These are phyloP conservation scores for Alternaria consortialis DNA, from an alignment of 2,329 filamentous ascomycete genomes.

Conservation along the genomic window DNA sequence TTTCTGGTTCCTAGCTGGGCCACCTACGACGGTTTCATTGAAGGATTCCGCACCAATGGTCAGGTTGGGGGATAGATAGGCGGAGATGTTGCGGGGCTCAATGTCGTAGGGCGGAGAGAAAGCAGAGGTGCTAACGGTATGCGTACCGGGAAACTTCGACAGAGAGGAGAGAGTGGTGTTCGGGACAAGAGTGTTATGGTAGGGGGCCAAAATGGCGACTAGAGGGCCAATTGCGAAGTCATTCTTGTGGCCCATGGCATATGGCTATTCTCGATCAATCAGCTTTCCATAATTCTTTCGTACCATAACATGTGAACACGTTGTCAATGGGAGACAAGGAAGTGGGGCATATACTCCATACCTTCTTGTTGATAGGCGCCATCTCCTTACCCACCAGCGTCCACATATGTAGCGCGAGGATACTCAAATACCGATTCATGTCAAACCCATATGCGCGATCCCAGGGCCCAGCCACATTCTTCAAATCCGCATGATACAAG, in stretches of 20 bases:
- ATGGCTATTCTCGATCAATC: constrained; percentile 45
- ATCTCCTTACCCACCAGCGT: constrained; percentile 61
- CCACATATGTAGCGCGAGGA: constrained; percentile 69
- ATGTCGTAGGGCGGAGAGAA: constrained; percentile 68
- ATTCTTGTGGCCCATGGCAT: constrained; percentile 66
- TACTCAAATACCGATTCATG: constrained; percentile 68
- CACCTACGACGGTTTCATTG: constrained; percentile 65
- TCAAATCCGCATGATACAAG: constrained; percentile 67
- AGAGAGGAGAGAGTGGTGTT: constrained; percentile 52
- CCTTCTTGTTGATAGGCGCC: constrained; percentile 47
- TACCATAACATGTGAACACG: too few relatives aligned
- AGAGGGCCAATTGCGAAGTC: constrained; percentile 68
- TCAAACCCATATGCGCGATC: constrained; percentile 71
- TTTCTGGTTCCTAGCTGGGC: constrained; percentile 60
- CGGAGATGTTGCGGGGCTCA: constrained; percentile 65
- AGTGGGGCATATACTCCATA: constrained; percentile 13
- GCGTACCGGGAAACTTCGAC: constrained; percentile 61
- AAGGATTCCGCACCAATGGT: constrained; percentile 70
- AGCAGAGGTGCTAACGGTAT: constrained; percentile 61
- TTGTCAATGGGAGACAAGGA: too few relatives aligned
- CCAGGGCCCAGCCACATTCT: constrained; percentile 71
- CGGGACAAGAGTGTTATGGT: constrained; percentile 60
- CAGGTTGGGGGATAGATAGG: constrained; percentile 65
- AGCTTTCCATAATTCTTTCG: too few relatives aligned
- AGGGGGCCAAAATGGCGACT: constrained; percentile 63